Evolutionary conservation across 1,284 basidiomycete genomes (phyloP).

Genomic region (Puccinia coronata): DNA sequence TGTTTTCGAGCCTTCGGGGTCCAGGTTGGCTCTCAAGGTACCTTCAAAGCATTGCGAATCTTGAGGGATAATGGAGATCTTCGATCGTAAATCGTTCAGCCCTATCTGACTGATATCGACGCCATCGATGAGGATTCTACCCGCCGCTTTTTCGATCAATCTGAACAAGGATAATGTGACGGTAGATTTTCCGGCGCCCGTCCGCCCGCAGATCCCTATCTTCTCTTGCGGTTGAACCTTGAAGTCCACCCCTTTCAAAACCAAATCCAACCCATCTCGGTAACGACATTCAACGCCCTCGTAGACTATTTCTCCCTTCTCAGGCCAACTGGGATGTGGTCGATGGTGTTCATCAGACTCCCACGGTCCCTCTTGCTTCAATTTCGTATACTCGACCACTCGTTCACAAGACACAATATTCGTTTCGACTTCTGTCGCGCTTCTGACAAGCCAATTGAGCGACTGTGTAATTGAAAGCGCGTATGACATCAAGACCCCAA

Average conservation of each 20-base stretch:
- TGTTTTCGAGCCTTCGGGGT: constrained; percentile 70
- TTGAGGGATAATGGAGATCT: constrained; percentile 87
- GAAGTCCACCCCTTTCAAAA: constrained; percentile 73
- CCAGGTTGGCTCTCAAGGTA: constrained; percentile 78
- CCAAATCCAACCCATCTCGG: constrained; percentile 75
- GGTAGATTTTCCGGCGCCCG: constrained; percentile 89
- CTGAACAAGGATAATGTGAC: constrained; percentile 70
- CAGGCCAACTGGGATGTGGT: constrained; percentile 72
- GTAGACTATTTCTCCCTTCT: constrained; percentile 74
- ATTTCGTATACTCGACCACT: constrained; percentile 68
- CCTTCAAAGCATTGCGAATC: constrained; percentile 65
- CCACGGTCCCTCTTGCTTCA: constrained; percentile 74
- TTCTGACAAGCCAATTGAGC: constrained; percentile 83
- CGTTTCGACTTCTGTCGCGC: constrained; percentile 86
- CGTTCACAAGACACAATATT: constrained; percentile 77
- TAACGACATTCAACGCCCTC: constrained; percentile 71
- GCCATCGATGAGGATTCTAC: constrained; percentile 78
- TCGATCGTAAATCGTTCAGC: constrained; percentile 67
- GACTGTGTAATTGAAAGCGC: constrained; percentile 68
- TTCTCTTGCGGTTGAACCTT: constrained; percentile 64
- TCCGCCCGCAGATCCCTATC: constrained; percentile 72
- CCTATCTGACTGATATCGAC: constrained; percentile 81
- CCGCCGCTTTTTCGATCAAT: constrained; percentile 77
- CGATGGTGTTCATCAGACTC: constrained; percentile 64
- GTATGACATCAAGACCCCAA: constrained; percentile 86